Base-by-base conservation (phyloP, 2,329 filamentous ascomycete species). In the Fusarium sp. region DNA sequence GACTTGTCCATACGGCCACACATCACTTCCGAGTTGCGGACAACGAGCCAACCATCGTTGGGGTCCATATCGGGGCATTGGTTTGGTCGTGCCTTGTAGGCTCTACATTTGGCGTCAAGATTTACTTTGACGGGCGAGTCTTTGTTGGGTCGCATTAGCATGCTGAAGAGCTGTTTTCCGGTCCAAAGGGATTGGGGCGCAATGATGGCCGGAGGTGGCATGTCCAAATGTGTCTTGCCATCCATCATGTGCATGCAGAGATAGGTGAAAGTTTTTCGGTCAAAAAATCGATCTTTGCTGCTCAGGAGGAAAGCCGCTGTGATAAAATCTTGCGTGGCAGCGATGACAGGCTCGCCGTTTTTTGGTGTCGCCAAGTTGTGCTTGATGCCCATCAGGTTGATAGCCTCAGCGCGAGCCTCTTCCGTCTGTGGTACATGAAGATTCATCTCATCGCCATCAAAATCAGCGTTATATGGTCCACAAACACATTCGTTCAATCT, bases 361-460 rank as follows among this genome's bases (percentile, higher is more conserved):
- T 97, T 97, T 1, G 96, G 96, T 0, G 96, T 99, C 5, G 91
- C 91, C 59, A 99, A 80, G 77, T 99, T 99, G 83, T 98, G 90
- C 80, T 97, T 97, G 56, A 99, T 94, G 40, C 96, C 96, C 96
- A 99, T 99, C 46, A 99, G 82, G 70, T 95, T 94, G 74, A 96
- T 96, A 1, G 96, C 96, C 79, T 99, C 96, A 4, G 95, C 93
- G 58, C 96, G 88, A 13, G 96, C 95, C 79, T 99, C 96, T 81
- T 99, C 96, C 0, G 96, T 98, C 77, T 99, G 96, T 4, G 96
- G 96, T 17, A 99, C 94, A 80, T 99, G 96, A 46, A 99, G 81
- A 73, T 99, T 99, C 96, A 99, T 99, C 79, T 99, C 96, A 73
- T 99, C 96, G 62, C 96, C 96, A 74, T 99, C 96, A 72, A 99